phyloP scores from a whole-genome alignment of 768 basidiomycete species.

The Rhodocollybia butyracea region DNA sequence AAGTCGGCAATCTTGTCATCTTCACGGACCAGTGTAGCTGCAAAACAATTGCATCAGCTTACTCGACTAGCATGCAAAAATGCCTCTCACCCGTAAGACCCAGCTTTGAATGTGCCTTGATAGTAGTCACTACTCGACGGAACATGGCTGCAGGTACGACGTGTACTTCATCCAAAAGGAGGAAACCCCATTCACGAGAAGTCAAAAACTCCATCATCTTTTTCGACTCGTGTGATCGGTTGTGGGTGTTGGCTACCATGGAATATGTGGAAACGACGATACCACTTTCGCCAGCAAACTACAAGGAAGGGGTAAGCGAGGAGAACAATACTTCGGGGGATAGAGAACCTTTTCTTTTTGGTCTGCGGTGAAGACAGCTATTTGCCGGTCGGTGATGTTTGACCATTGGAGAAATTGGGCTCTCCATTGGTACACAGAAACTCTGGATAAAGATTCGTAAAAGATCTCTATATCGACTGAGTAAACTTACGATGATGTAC shows the following conservation, averaged over 20 bases:
- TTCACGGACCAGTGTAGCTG: conserved; percentile 96
- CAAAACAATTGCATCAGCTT: neutral
- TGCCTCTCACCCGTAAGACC: conserved; percentile 76
- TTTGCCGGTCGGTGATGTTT: conserved; percentile 94
- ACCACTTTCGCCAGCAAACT: conserved; percentile 97
- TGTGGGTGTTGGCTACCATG: conserved; percentile 98
- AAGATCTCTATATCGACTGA: too few relatives aligned
- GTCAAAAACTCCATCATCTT: conserved; percentile 99
- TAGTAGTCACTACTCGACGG: conserved; percentile 93
- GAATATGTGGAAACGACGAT: conserved; percentile 99
- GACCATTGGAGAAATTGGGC: conserved; percentile 99
- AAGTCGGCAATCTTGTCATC: conserved; percentile 98
- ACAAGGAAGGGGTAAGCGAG: conserved; percentile 11
- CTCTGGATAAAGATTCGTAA: conserved; percentile 35
- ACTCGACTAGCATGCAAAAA: neutral
- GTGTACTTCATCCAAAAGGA: conserved; percentile 96
- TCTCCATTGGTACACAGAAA: conserved; percentile 98
- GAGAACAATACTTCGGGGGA: neutral
- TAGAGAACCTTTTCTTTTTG: conserved; percentile 90
- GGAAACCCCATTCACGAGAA: conserved; percentile 98
- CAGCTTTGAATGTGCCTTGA: conserved; percentile 98
- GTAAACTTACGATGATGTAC: conserved; percentile 86
- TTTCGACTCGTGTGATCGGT: conserved; percentile 97
- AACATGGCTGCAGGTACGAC: conserved; percentile 99
- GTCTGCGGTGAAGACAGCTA: conserved; percentile 96